Evolutionary conservation across 2,329 filamentous ascomycete species (phyloP), one percentile per base, ranked within the genome.

Genomic region (Fusarium multiceps): DNA sequence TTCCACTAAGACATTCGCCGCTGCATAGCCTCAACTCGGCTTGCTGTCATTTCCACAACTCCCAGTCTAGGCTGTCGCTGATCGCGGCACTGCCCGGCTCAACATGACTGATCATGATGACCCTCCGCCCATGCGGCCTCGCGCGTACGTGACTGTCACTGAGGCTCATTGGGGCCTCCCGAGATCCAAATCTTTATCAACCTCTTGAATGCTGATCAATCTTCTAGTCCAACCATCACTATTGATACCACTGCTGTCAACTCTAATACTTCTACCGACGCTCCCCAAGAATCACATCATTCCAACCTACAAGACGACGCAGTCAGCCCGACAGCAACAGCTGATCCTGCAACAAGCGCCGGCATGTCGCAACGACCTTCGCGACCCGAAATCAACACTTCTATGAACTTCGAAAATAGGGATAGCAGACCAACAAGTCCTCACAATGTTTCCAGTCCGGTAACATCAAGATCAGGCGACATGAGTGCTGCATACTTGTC

Each of bases 401-500:
- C 86, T n/a, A 83, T 84, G 40, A 89, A 89, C 3, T 90, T 92
- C 71, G 90, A 92, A 21, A 89, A 85, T 78, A 86, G 82, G 69
- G 89, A 90, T 65, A 90, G 87, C 76, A 84, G 89, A 61, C 91
- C 91, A 2, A 90, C 88, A 14, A 93, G 90, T 69, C 90, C 91
- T 11, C 90, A 92, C 78, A 93, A 93, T 81, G 85, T 93, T 51
- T 91, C 89, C 28, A 89, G 82, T 66, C 86, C 86, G 2, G 82
- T 88, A 11, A 68, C 87, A 14, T 79, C 83, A 20, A 80, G 80
- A 18, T 79, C 78, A 20, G 81, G 79, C 79, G 80, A 89, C 79
- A 76, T 83, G 73, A 76, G 80, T 59, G 76, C 84, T 72, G 83
- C 84, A 57, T 91, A 91, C 71, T 82, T 93, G 48, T 84, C 89